phyloP scores from a whole-genome alignment of 148 eudicot species.

The Polygonum aviculare region DNA sequence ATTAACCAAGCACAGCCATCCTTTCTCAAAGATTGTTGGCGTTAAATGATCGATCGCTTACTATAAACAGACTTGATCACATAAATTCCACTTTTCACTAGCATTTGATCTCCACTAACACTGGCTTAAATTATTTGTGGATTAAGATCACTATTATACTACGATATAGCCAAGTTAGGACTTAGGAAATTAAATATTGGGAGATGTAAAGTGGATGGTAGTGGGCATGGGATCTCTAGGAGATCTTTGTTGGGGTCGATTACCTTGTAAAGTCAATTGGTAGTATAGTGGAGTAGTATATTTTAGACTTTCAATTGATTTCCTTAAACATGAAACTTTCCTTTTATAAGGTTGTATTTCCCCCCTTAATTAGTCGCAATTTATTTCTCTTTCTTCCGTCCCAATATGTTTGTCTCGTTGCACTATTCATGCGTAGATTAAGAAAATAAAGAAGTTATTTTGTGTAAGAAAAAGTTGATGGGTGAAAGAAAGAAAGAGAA shows the following conservation, averaged over 20 bases:
- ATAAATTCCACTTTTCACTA: too few relatives aligned
- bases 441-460: too few relatives aligned
- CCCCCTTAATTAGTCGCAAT: background rate
- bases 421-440: too few relatives aligned
- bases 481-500: too few relatives aligned
- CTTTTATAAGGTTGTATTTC: background rate
- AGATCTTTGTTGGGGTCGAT: constrained; percentile 7
- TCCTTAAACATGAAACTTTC: background rate
- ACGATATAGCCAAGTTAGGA: background rate
- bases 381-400: too few relatives aligned
- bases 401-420: too few relatives aligned
- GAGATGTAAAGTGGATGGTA: background rate
- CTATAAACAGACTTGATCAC: too few relatives aligned
- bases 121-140: background rate
- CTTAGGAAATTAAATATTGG: background rate
- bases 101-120: too few relatives aligned
- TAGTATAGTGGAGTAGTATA: background rate
- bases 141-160: background rate
- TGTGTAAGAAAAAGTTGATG: too few relatives aligned
- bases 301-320: background rate
- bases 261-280: background rate
- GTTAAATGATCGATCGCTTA: too few relatives aligned
- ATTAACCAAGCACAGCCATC: too few relatives aligned
- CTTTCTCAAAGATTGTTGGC: too few relatives aligned
- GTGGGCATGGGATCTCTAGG: background rate